phyloP scores from a whole-genome alignment of 2,329 filamentous ascomycete genomes.

The Cordyceps cateniannulata region DNA sequence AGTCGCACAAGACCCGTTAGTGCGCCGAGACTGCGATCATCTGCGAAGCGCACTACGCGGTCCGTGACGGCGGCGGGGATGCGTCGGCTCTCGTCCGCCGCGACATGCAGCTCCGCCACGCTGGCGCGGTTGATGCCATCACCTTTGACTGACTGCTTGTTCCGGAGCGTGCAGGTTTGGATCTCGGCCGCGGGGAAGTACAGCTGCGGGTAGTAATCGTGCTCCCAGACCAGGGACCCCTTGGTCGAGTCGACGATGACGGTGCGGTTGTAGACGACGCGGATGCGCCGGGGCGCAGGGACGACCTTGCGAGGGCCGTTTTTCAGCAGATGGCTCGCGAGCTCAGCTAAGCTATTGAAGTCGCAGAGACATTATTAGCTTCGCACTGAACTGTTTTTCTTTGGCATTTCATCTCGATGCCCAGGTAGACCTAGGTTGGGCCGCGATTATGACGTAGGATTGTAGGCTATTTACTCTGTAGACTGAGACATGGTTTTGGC shows the following conservation, averaged over 20 bases:
- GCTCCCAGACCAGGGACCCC: constrained; percentile 37
- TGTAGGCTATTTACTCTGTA: neutral
- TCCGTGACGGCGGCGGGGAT: constrained; percentile 23
- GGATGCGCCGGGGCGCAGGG: constrained; percentile 23
- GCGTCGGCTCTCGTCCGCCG: constrained; percentile 17
- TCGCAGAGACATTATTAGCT: neutral
- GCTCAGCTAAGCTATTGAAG: constrained; percentile 20
- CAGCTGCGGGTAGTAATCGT: constrained; percentile 41
- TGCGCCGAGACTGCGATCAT: constrained; percentile 29
- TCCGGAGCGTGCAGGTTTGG: constrained; percentile 21
- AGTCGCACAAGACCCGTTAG: constrained; percentile 28
- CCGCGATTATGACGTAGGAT: neutral
- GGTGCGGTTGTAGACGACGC: constrained; percentile 26
- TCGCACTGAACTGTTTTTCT: neutral
- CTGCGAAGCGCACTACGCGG: constrained; percentile 31
- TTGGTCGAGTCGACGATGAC: constrained; percentile 31
- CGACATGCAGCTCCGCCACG: constrained; percentile 26
- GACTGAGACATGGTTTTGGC: constrained; percentile 4
- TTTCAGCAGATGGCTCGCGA: constrained; percentile 21
- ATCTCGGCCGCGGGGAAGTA: constrained; percentile 31
- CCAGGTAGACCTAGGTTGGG: neutral
- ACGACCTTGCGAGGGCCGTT: constrained; percentile 22
- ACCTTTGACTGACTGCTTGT: constrained; percentile 21
- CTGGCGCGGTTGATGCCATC: constrained; percentile 22
- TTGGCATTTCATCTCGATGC: neutral